These are phyloP conservation scores for Wallemia hederae DNA, from an alignment of 1,284 basidiomycete species.

Conservation along the genomic window DNA sequence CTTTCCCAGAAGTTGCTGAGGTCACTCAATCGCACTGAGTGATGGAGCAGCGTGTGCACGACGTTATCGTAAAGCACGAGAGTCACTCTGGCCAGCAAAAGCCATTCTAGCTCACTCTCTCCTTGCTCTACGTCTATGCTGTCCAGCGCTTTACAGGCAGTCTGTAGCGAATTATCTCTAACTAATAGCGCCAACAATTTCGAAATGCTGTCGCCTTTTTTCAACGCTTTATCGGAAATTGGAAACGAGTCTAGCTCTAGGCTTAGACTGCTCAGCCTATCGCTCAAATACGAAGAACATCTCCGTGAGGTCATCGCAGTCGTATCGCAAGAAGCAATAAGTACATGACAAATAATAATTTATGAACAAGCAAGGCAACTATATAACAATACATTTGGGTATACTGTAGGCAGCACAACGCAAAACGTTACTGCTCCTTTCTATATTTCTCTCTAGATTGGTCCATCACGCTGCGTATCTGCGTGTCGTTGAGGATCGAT, in stretches of 20 bases:
- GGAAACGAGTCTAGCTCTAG: not conserved
- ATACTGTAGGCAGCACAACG: not conserved
- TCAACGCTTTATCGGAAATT: not conserved
- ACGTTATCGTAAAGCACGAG: not conserved
- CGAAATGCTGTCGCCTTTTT: not conserved
- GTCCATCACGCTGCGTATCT: not conserved
- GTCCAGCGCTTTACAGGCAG: not conserved
- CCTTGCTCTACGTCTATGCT: not conserved
- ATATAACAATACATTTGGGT: not conserved
- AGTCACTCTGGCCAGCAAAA: not conserved
- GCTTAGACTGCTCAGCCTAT: not conserved
- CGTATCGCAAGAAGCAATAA: not conserved
- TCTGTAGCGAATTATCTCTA: not conserved
- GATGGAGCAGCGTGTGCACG: not conserved
- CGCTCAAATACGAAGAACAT: not conserved
- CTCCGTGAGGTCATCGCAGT: not conserved
- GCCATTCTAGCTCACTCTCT: not conserved
- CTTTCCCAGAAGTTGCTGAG: not conserved
- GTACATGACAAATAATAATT: no score
- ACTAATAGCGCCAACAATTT: not conserved
- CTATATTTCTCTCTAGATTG: not conserved
- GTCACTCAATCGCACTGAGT: not conserved
- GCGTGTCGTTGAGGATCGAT: not conserved
- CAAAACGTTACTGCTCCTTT: not conserved
- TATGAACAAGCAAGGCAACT: not conserved